Base-by-base conservation (phyloP, 805 yeast species). In the Kodamaea restingae region DNA sequence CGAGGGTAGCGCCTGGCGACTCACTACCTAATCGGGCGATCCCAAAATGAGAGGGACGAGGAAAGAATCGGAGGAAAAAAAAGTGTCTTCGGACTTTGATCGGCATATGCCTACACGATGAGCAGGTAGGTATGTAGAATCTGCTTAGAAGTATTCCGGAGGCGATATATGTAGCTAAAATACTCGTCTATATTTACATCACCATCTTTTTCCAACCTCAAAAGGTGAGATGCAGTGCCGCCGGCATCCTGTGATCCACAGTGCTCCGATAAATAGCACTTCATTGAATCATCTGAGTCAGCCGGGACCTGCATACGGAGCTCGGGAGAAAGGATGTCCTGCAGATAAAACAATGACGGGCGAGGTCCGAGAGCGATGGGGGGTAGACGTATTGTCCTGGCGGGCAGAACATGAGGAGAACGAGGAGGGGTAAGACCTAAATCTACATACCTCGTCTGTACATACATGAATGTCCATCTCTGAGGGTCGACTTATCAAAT, bases 281-380 rank as follows among this genome's bases (percentile, higher is more conserved):
- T 7, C 24, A 21, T 28, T 33, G 36, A 34, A 21, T 17, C 36
- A 34, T 18, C 26, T 34, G 36, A 34, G 36, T 34, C 36, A 34
- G 11, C 36, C 12, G 14, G 14, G 15, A 7, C 36, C 36, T 34
- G 29, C 29, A 34, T 24, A 34, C 14, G 15, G 3, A 8, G 7
- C 7, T 25, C 38, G 44, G 44, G 12, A 15, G 28, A 29, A 41
- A 26, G 44, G 41, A 32, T 24, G 39, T 30, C 34, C 36, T 21
- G 39, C 18, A 38, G 10, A 24, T 15, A 34, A 22, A 7, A 29
- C 20, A 26, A 30, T 22, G 20, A 30, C 14, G 21, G 26, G n/a
- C 12, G n/a, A 10, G 27, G 27, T 25, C 27, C 25, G 12, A 32
- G 12, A 32, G 22, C 22, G 22, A n/a, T n/a, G n/a, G n/a, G n/a